These are phyloP conservation scores for Stygiomarasmius scandens DNA, from an alignment of 1,284 basidiomycete genomes.

Conservation along the genomic window DNA sequence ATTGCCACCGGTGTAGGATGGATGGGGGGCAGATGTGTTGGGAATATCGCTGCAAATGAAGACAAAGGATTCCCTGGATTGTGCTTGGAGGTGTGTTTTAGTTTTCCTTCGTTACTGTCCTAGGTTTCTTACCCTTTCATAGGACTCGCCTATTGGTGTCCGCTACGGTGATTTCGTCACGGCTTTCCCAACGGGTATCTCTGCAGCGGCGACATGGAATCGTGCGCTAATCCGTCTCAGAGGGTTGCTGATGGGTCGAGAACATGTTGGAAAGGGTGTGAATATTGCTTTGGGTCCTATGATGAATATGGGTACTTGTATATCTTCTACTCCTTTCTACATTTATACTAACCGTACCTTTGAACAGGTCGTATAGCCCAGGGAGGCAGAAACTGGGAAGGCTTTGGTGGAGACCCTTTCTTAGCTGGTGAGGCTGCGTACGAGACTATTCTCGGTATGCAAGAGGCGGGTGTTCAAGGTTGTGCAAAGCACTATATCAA, in stretches of 20 bases:
- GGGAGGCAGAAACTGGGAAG: constrained; percentile 86
- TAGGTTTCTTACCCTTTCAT: too few species aligned
- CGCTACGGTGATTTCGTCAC: too few species aligned
- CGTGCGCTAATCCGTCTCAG: constrained; percentile 69
- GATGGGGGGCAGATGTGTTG: too few species aligned
- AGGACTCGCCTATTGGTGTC: too few species aligned
- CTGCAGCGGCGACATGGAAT: constrained; percentile 49
- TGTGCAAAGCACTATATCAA: constrained; percentile 80
- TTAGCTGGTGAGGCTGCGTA: constrained; percentile 73
- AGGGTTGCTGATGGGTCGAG: constrained; percentile 75
- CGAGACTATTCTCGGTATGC: constrained; percentile 77
- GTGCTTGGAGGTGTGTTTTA: too few species aligned
- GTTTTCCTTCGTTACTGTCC: too few species aligned
- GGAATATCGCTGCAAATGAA: too few species aligned
- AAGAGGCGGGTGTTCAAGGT: constrained; percentile 72
- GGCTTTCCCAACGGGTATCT: too few species aligned
- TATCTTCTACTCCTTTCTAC: too few species aligned
- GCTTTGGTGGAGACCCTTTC: constrained; percentile 80
- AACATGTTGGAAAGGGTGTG: constrained; percentile 81
- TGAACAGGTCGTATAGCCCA: constrained; percentile 46
- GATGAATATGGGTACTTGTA: constrained; percentile 65
- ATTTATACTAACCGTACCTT: too few species aligned
- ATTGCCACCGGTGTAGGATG: too few species aligned
- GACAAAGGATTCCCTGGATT: too few species aligned
- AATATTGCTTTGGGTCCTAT: constrained; percentile 66